These are phyloP conservation scores for Cyathus striatus DNA, from an alignment of 768 basidiomycete genomes.

Conservation along the genomic window DNA sequence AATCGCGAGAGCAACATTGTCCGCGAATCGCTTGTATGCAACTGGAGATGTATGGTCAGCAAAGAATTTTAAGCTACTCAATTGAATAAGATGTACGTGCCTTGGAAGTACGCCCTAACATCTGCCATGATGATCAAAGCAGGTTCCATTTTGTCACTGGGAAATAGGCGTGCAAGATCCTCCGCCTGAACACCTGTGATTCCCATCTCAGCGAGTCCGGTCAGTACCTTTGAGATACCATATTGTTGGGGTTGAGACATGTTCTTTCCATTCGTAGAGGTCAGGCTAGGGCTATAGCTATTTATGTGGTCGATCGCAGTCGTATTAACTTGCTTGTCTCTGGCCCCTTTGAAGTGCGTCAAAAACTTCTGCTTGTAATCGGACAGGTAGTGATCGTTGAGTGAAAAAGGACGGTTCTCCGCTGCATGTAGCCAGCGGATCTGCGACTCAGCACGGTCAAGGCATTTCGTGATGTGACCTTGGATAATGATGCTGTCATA, in stretches of 20 bases:
- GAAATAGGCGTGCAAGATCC: slow-evolving; percentile 46
- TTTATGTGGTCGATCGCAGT: not conserved
- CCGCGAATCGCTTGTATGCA: slow-evolving; percentile 53
- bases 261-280: too few species aligned
- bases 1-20: slow-evolving; percentile 52
- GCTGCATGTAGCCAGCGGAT: slow-evolving; percentile 41
- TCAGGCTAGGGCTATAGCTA: too few species aligned
- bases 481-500: slow-evolving; percentile 35
- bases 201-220: slow-evolving; percentile 31
- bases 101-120: slow-evolving; percentile 73
- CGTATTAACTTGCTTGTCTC: slow-evolving; percentile 19
- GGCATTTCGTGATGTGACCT: slow-evolving; percentile 36
- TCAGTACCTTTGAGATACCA: slow-evolving; percentile 27
- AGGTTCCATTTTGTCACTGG: slow-evolving; percentile 45
- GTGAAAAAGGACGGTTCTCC: slow-evolving; percentile 39
- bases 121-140: slow-evolving; percentile 66
- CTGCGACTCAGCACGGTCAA: slow-evolving; percentile 23
- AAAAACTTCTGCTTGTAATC: slow-evolving; percentile 44
- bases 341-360: slow-evolving; percentile 29
- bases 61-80: slow-evolving; percentile 13
- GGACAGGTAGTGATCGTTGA: slow-evolving; percentile 42
- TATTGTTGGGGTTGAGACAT: too few species aligned
- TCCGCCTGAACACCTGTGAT: slow-evolving; percentile 28
- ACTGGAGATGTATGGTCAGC: slow-evolving; percentile 32
- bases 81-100: slow-evolving; percentile 23